phyloP scores from a whole-genome alignment of 768 basidiomycete species.

The Mycena rosella region DNA sequence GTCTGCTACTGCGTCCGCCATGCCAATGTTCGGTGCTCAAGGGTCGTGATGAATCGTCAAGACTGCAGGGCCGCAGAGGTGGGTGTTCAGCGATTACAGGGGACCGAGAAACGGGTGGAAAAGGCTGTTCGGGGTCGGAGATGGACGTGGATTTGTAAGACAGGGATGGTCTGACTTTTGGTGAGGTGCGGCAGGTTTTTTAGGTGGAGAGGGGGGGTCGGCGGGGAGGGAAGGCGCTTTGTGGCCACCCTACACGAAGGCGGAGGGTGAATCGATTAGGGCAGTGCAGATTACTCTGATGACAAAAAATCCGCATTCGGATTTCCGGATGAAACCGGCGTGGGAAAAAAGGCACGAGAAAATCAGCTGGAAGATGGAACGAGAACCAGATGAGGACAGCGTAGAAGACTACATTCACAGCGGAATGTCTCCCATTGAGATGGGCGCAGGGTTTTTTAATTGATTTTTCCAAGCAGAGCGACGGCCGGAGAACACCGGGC shows the following conservation, averaged over 20 bases:
- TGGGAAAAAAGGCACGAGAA: background rate
- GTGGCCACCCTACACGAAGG: conserved; percentile 26
- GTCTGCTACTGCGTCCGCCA: conserved; percentile 89
- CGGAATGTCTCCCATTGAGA: too few relatives aligned
- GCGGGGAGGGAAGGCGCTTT: conserved; percentile 7
- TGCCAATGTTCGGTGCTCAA: conserved; percentile 43
- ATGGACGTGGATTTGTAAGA: conserved; percentile 29
- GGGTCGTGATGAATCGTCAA: conserved; percentile 22
- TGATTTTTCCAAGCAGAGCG: too few relatives aligned
- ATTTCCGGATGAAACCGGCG: background rate
- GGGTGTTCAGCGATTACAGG: conserved; percentile 17
- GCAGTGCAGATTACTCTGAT: conserved; percentile 25
- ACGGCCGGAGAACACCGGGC: too few relatives aligned
- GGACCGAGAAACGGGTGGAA: conserved; percentile 15
- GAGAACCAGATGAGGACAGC: too few relatives aligned
- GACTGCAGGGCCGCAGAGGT: conserved; percentile 12
- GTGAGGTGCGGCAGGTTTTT: conserved; percentile 18
- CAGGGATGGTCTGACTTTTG: conserved; percentile 24
- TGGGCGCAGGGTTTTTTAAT: too few relatives aligned
- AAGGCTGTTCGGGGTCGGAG: conserved; percentile 28
- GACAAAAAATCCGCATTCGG: conserved; percentile 24
- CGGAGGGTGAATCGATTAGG: conserved; percentile 29
- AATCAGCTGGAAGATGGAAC: too few relatives aligned
- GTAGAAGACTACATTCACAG: too few relatives aligned
- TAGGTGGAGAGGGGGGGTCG: background rate